Conservation (phyloP, 306 rosid species). For the Luffa acutangula region DNA sequence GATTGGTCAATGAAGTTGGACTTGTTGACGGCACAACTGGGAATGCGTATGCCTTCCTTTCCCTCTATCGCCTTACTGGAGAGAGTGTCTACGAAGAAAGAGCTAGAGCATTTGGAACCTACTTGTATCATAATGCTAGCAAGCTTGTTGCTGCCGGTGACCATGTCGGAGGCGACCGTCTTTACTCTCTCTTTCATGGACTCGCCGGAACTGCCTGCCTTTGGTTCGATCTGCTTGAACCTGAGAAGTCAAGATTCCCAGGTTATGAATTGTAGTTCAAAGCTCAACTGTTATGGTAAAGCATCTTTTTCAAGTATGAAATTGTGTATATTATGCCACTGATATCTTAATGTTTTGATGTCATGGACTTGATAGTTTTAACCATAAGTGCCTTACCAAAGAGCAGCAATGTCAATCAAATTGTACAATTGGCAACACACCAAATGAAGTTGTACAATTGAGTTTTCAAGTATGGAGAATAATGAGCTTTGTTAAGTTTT, state of each 20-base stretch:
- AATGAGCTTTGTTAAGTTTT: not conserved
- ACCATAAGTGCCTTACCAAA: not conserved
- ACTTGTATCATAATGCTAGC: constrained; percentile 42
- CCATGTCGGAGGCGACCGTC: constrained; percentile 16
- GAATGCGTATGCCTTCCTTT: constrained; percentile 71
- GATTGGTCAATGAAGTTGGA: constrained; percentile 69
- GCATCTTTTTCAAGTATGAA: not conserved
- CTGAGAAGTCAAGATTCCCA: constrained; percentile 60
- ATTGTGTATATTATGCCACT: not conserved
- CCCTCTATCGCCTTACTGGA: constrained; percentile 55
- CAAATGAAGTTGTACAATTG: not conserved
- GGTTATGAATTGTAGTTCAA: constrained; percentile 57
- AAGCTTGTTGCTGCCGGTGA: constrained; percentile 14
- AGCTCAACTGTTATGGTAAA: not conserved
- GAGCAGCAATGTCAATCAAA: not conserved
- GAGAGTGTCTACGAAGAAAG: constrained; percentile 63
- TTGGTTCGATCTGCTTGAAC: constrained; percentile 66
- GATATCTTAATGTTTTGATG: not conserved
- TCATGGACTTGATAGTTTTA: not conserved
- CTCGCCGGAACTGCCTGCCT: constrained; percentile 78
- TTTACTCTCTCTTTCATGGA: constrained; percentile 72
- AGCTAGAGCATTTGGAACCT: constrained; percentile 61
- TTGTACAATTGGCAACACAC: not conserved
- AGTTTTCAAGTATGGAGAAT: not conserved
- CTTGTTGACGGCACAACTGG: constrained; percentile 83